A percentile compares a stretch with the other conserved stretches of the same genome.
Evolutionary conservation across 768 basidiomycete genomes (phyloP).

Genomic region (Podaxis pistillaris): DNA sequence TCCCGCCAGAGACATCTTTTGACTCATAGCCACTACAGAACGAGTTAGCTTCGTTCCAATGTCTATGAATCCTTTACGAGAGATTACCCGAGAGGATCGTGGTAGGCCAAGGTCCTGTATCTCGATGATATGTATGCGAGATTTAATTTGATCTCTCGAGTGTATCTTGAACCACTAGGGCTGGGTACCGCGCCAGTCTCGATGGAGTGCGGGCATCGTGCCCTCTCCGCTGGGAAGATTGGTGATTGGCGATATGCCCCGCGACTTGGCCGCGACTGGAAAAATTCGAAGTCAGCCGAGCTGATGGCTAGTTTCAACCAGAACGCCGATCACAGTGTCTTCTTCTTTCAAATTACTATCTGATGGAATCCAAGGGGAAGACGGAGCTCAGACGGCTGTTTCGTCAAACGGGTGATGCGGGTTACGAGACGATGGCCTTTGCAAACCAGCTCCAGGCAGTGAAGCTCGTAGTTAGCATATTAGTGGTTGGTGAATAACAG

Average conservation of each 20-base stretch:
- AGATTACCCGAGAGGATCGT: not conserved
- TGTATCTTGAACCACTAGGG: not conserved
- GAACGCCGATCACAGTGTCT: conserved; percentile 9
- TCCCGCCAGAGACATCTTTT: not conserved
- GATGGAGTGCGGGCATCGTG: not conserved
- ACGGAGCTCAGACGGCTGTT: not conserved
- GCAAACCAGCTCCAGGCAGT: not conserved
- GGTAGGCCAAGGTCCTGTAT: not conserved
- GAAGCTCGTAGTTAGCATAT: not conserved
- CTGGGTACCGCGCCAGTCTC: not conserved
- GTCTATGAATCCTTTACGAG: not conserved
- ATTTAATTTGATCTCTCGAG: conserved; percentile 12
- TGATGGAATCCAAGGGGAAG: not conserved
- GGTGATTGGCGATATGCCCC: not conserved
- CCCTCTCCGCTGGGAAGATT: not conserved
- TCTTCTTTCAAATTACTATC: not conserved
- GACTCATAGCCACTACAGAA: not conserved
- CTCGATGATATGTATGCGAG: not conserved
- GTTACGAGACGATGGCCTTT: not conserved
- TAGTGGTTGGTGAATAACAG: not conserved
- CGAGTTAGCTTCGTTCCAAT: not conserved
- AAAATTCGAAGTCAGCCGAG: not conserved
- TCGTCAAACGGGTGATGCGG: not conserved
- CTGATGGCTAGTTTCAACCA: not conserved
- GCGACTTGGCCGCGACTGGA: not conserved